Evolutionary conservation across 2,329 filamentous ascomycete genomes (phyloP).

Genomic region (Fusarium penzigii): DNA sequence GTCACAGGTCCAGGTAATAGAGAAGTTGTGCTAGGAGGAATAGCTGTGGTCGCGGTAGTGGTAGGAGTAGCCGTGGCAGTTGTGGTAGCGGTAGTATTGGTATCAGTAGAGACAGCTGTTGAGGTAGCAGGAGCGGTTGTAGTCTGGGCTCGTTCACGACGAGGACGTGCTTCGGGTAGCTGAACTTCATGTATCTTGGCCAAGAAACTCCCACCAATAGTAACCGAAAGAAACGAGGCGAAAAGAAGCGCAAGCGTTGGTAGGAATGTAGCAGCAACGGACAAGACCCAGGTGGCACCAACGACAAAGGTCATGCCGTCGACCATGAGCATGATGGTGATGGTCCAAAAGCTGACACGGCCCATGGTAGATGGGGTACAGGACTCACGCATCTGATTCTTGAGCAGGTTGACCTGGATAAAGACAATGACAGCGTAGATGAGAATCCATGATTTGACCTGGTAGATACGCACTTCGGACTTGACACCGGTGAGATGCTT

Average conservation of each 20-base stretch:
- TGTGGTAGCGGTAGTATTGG: conserved; percentile 13
- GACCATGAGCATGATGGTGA: conserved; percentile 61
- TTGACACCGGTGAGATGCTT: conserved; percentile 62
- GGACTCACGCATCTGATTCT: conserved; percentile 65
- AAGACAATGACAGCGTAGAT: conserved; percentile 57
- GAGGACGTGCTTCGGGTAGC: conserved; percentile 53
- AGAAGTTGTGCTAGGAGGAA: conserved; percentile 27
- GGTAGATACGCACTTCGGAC: conserved; percentile 57
- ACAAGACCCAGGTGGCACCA: conserved; percentile 57
- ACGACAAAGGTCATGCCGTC: conserved; percentile 61
- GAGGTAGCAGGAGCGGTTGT: conserved; percentile 13
- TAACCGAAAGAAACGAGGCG: conserved; percentile 55
- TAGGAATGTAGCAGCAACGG: conserved; percentile 56
- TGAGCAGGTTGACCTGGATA: conserved; percentile 62
- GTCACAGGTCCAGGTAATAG: conserved; percentile 46
- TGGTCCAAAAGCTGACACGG: conserved; percentile 65
- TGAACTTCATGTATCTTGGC: conserved; percentile 63
- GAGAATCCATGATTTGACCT: conserved; percentile 61
- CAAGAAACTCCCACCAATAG: conserved; percentile 58
- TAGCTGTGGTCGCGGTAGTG: conserved; percentile 27
- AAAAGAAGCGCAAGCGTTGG: conserved; percentile 57
- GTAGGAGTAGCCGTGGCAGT: conserved; percentile 17
- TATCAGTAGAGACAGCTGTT: too few relatives aligned
- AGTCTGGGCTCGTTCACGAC: conserved; percentile 39
- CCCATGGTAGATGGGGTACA: conserved; percentile 68